Evolutionary conservation across 352 stramenopile genomes (phyloP).

Genomic region (Halophytophthora batemanensis): DNA sequence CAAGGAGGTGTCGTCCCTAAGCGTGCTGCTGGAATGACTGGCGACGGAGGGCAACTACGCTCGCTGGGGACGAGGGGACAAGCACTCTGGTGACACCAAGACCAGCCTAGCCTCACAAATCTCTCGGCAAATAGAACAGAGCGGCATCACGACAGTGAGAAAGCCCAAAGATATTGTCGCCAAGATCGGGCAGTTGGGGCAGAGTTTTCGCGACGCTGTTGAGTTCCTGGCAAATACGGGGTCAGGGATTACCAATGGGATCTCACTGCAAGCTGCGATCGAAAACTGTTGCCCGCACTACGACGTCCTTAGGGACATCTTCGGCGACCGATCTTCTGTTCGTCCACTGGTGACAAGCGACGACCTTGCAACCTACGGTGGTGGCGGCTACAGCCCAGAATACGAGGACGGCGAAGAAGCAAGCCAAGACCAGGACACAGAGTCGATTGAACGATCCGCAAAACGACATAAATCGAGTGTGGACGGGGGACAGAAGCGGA

Average conservation of each 20-base stretch:
- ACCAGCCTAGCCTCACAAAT: neutral
- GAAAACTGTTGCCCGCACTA: neutral
- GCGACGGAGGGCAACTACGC: neutral
- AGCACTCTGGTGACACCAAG: neutral
- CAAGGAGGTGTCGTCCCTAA: neutral
- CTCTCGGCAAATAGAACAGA: neutral
- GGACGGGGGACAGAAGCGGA: too few species aligned
- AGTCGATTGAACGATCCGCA: too few species aligned
- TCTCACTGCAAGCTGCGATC: neutral
- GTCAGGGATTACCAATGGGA: neutral
- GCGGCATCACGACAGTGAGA: neutral
- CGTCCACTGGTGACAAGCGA: neutral
- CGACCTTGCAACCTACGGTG: too few species aligned
- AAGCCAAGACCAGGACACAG: too few species aligned
- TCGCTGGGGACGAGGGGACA: neutral
- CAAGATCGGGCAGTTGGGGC: neutral
- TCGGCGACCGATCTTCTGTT: neutral
- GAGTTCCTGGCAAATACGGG: neutral
- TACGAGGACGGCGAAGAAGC: too few species aligned
- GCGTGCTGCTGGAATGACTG: neutral
- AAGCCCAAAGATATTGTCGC: neutral
- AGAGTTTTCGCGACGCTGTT: neutral
- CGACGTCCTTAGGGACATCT: neutral
- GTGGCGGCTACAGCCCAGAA: too few species aligned
- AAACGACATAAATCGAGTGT: too few species aligned